A percentile compares a stretch with the other conserved stretches of the same genome.
Evolutionary conservation across 306 rosid species (phyloP).

Genomic region (Cucurbita pepo): DNA sequence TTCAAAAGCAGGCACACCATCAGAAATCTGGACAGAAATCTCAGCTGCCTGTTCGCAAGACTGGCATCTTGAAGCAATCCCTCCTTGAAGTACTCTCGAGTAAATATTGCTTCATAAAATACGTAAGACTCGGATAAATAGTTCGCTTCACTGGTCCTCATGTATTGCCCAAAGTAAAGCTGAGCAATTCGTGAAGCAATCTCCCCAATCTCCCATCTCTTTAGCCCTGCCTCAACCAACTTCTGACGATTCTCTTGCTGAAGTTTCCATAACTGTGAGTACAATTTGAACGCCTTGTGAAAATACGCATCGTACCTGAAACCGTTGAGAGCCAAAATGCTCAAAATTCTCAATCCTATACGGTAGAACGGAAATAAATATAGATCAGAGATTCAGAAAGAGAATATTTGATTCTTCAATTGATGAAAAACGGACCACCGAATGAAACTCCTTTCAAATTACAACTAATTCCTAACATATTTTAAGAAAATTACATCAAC

Average conservation of each 20-base stretch:
- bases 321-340: not conserved
- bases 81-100: slow-evolving; percentile 80
- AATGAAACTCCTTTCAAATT: not conserved
- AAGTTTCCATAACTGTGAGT: slow-evolving; percentile 85
- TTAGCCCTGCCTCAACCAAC: slow-evolving; percentile 68
- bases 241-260: slow-evolving; percentile 92
- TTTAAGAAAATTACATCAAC: not conserved
- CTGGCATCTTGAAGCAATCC: slow-evolving; percentile 60
- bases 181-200: slow-evolving; percentile 92
- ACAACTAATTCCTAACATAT: not conserved
- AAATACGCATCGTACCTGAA: slow-evolving; percentile 71
- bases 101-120: slow-evolving; percentile 79
- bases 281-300: slow-evolving; percentile 80
- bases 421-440: not conserved
- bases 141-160: slow-evolving; percentile 78
- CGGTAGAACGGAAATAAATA: not conserved
- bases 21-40: slow-evolving; percentile 72
- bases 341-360: not conserved
- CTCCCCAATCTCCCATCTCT: slow-evolving; percentile 85
- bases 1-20: slow-evolving; percentile 66
- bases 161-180: slow-evolving; percentile 80
- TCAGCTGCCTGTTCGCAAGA: slow-evolving; percentile 63
- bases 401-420: not conserved
- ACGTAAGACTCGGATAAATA: slow-evolving; percentile 66
- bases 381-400: not conserved